Evolutionary conservation across 805 yeast genomes (phyloP).

Genomic region (Schwanniomyces pseudopolymorphus): DNA sequence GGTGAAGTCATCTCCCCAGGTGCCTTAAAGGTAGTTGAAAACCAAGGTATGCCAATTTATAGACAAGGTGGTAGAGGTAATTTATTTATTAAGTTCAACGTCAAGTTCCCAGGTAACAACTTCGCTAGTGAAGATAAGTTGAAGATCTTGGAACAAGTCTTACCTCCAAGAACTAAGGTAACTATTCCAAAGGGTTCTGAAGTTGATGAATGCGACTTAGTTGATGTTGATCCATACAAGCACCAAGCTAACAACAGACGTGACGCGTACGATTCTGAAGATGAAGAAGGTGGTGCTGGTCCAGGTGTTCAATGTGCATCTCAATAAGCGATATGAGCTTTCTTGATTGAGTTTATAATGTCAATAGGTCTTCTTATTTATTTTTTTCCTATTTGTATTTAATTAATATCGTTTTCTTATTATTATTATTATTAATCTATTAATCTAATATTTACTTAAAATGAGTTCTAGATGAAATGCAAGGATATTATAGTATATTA

Average conservation of each 20-base stretch:
- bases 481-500: not conserved
- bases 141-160: constrained; percentile 66
- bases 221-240: constrained; percentile 65
- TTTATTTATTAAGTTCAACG: constrained; percentile 78
- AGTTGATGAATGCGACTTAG: constrained; percentile 77
- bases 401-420: not conserved
- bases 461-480: no score
- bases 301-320: constrained; percentile 92
- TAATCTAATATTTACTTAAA: no score
- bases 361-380: not conserved
- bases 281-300: constrained; percentile 51
- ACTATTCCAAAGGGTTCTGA: constrained; percentile 68
- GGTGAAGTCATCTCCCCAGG: constrained; percentile 95
- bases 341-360: not conserved
- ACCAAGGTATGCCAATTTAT: constrained; percentile 96
- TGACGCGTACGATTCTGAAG: constrained; percentile 45
- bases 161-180: constrained; percentile 72
- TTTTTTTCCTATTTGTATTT: not conserved
- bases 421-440: not conserved
- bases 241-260: constrained; percentile 46
- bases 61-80: constrained; percentile 88
- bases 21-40: constrained; percentile 73
- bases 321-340: constrained; percentile 49
- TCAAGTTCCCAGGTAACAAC: constrained; percentile 80
- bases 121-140: constrained; percentile 76